Conservation (phyloP, 208 protist genomes). For the Histomonas meleagridis region DNA sequence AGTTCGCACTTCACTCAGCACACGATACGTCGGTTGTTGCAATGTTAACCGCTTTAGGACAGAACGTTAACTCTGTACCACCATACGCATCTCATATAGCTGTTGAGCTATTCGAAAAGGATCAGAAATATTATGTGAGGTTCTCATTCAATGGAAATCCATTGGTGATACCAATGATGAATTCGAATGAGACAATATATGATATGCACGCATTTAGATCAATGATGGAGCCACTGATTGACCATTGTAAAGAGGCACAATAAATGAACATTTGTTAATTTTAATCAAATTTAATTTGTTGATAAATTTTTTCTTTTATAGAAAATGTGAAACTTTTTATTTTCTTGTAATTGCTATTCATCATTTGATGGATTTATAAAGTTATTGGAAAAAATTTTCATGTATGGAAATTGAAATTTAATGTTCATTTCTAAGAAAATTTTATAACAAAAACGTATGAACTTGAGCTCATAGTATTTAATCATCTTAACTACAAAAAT, state of each 20-base stretch:
- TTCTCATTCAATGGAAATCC: background rate
- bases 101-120: background rate
- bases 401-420: too few species aligned
- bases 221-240: background rate
- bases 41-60: background rate
- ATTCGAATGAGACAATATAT: background rate
- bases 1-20: background rate
- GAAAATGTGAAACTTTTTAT: too few species aligned
- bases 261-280: too few species aligned
- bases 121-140: background rate
- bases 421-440: too few species aligned
- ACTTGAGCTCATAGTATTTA: too few species aligned
- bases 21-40: background rate
- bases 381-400: too few species aligned
- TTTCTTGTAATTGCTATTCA: too few species aligned
- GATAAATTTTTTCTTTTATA: too few species aligned
- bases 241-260: background rate
- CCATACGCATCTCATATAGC: background rate
- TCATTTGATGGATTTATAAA: too few species aligned
- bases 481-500: too few species aligned
- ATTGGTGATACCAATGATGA: background rate
- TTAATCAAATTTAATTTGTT: too few species aligned
- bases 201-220: background rate
- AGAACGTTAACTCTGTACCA: background rate
- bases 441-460: too few species aligned